Conservation (phyloP, 352 stramenopile species). For the Phytophthora sp. region DNA sequence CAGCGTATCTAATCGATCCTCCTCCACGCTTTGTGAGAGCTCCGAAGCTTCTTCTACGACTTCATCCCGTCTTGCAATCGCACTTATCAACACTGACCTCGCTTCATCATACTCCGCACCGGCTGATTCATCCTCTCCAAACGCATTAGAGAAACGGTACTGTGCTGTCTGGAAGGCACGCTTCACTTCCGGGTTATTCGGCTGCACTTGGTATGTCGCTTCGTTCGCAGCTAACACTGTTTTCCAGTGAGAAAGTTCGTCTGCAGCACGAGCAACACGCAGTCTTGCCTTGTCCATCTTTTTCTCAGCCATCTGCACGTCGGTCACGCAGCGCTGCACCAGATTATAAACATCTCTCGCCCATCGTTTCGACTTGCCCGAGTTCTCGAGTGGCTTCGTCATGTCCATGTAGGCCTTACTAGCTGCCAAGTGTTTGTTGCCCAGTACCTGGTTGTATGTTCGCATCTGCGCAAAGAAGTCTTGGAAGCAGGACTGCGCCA, state of each 20-base stretch:
- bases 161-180: slow-evolving; percentile 69
- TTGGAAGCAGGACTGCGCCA: slow-evolving; percentile 81
- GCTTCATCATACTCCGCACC: slow-evolving; percentile 70
- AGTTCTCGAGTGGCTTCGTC: slow-evolving; percentile 78
- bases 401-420: slow-evolving; percentile 83
- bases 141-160: slow-evolving; percentile 67
- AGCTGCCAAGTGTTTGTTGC: slow-evolving; percentile 76
- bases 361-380: slow-evolving; percentile 77
- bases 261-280: slow-evolving; percentile 67
- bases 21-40: slow-evolving; percentile 79
- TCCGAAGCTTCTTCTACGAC: slow-evolving; percentile 84
- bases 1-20: slow-evolving; percentile 86
- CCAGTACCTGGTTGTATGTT: slow-evolving; percentile 80
- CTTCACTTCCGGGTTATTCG: slow-evolving; percentile 77
- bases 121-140: slow-evolving; percentile 66
- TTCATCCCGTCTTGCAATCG: slow-evolving; percentile 79
- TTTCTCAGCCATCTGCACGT: slow-evolving; percentile 70
- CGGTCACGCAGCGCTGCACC: slow-evolving; percentile 78
- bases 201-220: slow-evolving; percentile 81
- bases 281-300: slow-evolving; percentile 79
- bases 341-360: slow-evolving; percentile 78
- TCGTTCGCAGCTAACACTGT: slow-evolving; percentile 81
- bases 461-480: slow-evolving; percentile 82
- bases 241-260: slow-evolving; percentile 81
- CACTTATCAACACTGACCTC: slow-evolving; percentile 51